Evolutionary conservation across 2,329 filamentous ascomycete genomes (phyloP).

Genomic region (Bipolaris gigantea): DNA sequence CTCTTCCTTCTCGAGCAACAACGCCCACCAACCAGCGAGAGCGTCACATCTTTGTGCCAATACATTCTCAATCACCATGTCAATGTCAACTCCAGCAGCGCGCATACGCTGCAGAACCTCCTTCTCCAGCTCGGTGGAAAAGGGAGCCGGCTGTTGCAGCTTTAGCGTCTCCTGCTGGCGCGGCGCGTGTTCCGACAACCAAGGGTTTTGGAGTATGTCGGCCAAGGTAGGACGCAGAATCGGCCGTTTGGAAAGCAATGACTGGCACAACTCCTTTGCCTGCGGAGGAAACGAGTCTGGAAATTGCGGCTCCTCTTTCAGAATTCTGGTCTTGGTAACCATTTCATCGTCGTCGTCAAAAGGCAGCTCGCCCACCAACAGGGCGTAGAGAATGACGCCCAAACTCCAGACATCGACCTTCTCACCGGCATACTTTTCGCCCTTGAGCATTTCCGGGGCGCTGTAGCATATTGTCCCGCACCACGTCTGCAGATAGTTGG

Average conservation of each 20-base stretch:
- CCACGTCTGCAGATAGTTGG: conserved; percentile 94
- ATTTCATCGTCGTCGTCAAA: conserved; percentile 96
- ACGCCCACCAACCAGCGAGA: conserved; percentile 92
- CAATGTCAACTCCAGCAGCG: conserved; percentile 89
- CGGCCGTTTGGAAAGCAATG: conserved; percentile 87
- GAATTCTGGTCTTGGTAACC: conserved; percentile 79
- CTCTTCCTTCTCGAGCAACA: conserved; percentile 91
- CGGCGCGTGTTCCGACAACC: conserved; percentile 82
- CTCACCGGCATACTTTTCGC: conserved; percentile 95
- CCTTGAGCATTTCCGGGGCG: conserved; percentile 96
- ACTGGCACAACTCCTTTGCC: conserved; percentile 74
- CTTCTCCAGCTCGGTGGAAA: conserved; percentile 84
- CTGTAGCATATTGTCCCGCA: conserved; percentile 98
- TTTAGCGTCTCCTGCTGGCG: conserved; percentile 89
- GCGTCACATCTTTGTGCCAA: conserved; percentile 85
- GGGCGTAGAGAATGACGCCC: conserved; percentile 80
- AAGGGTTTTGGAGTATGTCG: conserved; percentile 85
- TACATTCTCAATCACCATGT: conserved; percentile 92
- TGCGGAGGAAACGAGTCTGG: conserved; percentile 78
- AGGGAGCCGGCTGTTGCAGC: conserved; percentile 76
- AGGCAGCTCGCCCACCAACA: conserved; percentile 82
- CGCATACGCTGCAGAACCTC: conserved; percentile 91
- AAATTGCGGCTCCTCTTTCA: conserved; percentile 82
- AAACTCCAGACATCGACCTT: conserved; percentile 97
- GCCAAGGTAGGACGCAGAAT: conserved; percentile 77